Conservation (phyloP, 768 basidiomycete genomes). For the Dentipellis sp. region DNA sequence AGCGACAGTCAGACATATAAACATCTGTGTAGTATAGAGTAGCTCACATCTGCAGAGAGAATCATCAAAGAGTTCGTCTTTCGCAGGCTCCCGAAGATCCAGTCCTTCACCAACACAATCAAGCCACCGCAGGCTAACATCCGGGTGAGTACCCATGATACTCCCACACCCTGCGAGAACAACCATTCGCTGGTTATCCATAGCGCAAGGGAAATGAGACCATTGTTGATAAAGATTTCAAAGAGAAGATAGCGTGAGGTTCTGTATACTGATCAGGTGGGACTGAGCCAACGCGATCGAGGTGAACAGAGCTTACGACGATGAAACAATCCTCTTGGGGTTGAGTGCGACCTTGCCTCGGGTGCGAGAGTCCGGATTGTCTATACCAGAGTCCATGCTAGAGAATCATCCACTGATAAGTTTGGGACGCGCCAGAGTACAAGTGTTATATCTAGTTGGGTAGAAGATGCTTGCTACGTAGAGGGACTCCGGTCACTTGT, state of each 20-base stretch:
- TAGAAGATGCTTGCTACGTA: background rate
- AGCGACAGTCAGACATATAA: constrained; percentile 6
- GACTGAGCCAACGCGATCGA: background rate
- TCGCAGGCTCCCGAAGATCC: constrained; percentile 39
- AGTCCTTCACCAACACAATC: constrained; percentile 54
- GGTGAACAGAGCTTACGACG: constrained; percentile 7
- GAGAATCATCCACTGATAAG: background rate
- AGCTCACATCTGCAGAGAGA: constrained; percentile 33
- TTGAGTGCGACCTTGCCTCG: constrained; percentile 26
- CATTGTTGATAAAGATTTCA: constrained; percentile 50
- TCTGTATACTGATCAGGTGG: constrained; percentile 1
- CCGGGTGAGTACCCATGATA: constrained; percentile 71
- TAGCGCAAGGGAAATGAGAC: constrained; percentile 52
- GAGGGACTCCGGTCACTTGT: no score
- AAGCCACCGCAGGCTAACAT: constrained; percentile 67
- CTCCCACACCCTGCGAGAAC: constrained; percentile 54
- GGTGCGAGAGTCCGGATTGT: constrained; percentile 22
- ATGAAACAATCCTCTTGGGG: constrained; percentile 16
- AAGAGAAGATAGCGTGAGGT: constrained; percentile 7
- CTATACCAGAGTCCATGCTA: background rate
- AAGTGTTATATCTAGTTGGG: background rate
- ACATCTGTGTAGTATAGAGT: background rate
- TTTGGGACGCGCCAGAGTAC: background rate
- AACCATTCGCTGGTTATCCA: constrained; percentile 61
- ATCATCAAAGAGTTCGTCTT: constrained; percentile 41